Evolutionary conservation across 2,329 filamentous ascomycete species (phyloP).

Genomic region (Trichoderma koningiopsis): DNA sequence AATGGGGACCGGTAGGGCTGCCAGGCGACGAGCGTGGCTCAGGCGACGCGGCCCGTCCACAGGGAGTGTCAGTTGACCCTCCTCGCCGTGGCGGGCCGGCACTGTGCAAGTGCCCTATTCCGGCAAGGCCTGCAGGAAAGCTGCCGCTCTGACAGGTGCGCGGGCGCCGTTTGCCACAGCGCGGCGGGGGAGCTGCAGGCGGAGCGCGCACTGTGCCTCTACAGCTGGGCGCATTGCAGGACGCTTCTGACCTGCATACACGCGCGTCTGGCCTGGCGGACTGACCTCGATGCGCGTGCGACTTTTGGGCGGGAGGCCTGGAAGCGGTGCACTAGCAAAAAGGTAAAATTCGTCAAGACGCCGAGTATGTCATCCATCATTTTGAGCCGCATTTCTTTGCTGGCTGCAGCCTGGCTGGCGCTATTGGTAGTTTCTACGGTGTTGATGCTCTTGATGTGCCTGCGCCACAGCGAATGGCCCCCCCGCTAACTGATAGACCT

Average conservation of each 20-base stretch:
- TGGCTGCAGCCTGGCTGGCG: neutral
- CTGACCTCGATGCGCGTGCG: conserved; percentile 22
- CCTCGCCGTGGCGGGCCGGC: neutral
- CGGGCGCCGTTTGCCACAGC: neutral
- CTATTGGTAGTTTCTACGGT: neutral
- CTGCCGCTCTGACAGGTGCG: conserved; percentile 5
- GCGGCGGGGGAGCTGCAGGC: neutral
- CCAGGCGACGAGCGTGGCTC: neutral
- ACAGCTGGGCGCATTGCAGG: neutral
- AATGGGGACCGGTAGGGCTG: neutral
- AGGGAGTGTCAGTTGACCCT: conserved; percentile 22
- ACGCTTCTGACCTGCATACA: conserved; percentile 27
- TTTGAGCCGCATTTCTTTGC: conserved; percentile 12
- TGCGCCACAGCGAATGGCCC: neutral
- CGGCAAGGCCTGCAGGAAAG: conserved; percentile 2
- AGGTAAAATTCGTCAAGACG: neutral
- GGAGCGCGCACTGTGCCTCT: conserved; percentile 17
- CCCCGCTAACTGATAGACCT: neutral
- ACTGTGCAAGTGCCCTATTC: conserved; percentile 23
- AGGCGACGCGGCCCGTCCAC: conserved; percentile 8
- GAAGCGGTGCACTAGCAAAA: neutral
- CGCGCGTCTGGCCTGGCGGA: conserved; percentile 24
- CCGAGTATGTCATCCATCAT: neutral
- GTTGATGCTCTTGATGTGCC: neutral
- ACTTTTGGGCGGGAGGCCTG: neutral